A percentile compares a stretch with the other conserved stretches of the same genome.
phyloP scores from a whole-genome alignment of 352 stramenopile species.

The Achlya hypogyna region DNA sequence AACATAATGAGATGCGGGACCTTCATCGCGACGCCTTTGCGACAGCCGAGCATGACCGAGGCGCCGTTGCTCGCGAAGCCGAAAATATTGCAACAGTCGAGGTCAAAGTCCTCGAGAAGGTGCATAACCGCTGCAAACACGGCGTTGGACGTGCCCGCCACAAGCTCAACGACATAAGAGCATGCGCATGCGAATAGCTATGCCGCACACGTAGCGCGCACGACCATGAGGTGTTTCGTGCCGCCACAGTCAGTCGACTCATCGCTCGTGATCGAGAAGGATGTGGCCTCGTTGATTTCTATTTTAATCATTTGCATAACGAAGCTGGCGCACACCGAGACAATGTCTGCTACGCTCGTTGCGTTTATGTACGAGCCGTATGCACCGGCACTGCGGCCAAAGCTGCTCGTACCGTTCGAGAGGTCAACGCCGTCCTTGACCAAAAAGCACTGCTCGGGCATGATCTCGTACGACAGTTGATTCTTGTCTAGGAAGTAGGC shows the following conservation, averaged over 20 bases:
- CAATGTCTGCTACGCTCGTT: not conserved
- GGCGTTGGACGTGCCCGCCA: not conserved
- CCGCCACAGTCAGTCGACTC: not conserved
- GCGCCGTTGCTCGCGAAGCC: not conserved
- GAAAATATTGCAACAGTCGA: not conserved
- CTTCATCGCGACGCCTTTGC: not conserved
- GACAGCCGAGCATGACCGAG: not conserved
- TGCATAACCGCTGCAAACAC: not conserved
- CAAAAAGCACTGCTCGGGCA: not conserved
- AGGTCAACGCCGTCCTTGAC: not conserved
- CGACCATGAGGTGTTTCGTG: not conserved
- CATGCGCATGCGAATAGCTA: not conserved
- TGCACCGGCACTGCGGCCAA: not conserved
- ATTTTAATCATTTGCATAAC: not conserved
- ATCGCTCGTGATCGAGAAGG: not conserved
- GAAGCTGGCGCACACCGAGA: not conserved
- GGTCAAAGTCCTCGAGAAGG: not conserved
- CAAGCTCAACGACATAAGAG: not conserved
- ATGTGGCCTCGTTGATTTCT: not conserved
- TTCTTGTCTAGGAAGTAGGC: not conserved
- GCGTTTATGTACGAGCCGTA: not conserved
- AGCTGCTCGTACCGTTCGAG: not conserved
- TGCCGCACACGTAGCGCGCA: not conserved
- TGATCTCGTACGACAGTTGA: not conserved
- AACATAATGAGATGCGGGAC: not conserved